Evolutionary conservation across 139 green algal genomes (phyloP), one percentile per base, ranked within the genome.

Genomic region (Yamagishiella unicocca): DNA sequence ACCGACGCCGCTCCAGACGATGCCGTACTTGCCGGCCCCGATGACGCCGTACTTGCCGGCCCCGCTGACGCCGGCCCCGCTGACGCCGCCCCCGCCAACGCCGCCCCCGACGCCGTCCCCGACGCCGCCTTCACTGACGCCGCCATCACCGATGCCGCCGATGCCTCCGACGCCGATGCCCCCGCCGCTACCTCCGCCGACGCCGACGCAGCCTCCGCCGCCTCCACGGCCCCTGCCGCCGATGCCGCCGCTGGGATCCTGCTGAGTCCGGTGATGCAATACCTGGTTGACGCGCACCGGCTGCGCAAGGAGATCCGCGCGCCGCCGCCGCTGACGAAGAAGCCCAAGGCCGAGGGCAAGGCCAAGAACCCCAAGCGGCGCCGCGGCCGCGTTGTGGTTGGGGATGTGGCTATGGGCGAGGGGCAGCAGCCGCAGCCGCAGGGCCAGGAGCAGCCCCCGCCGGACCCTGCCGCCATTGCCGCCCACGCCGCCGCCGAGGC

Each of bases 231-330:
- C 58, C 24, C 25, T 21, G 12, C 77, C 27, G 61, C 40, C 58
- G n/a, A n/a, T n/a, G 40, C 61, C 42, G 14, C 79, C 27, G 40
- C 61, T 33, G 33, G 42, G 3, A 12, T 29, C 22, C 12, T 42
- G 21, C 62, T 87, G 45, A 87, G 81, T 46, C 64, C 64, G 0
- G 81, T 87, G 10, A 68, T 87, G 64, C 81, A 68, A 33, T 87
- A 87, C 62, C 66, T 87, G n/a, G 24, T 68, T 2, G 81, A 78
- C 27, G 64, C 81, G 0, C 64, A 87, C 64, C 81, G 62, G 35
- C 62, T 87, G 42, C 81, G 81, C 33, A 87, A 87, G 81, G 81
- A 55, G 27, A 78, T 87, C 31, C 66, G 81, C 17, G 6, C 12
- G 42, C 80, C 80, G 42, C 40, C 62, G 31, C 62, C 64, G 31